Evolutionary conservation across 2,329 filamentous ascomycete species (phyloP).

Genomic region (Triangularia setosa): DNA sequence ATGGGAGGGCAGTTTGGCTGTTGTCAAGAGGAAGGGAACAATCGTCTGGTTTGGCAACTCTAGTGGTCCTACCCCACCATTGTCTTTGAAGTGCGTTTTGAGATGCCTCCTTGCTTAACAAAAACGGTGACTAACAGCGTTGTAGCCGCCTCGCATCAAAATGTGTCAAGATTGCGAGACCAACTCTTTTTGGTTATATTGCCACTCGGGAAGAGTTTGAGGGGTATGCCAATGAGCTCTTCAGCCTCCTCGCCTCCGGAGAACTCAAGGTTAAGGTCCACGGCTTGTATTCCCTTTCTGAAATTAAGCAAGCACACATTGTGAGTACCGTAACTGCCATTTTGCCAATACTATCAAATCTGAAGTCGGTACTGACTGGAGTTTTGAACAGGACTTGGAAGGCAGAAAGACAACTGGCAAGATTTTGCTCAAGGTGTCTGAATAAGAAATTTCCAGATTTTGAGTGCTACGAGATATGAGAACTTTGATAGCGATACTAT

Average conservation of each 20-base stretch:
- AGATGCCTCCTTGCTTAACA: background rate
- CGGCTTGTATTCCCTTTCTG: conserved; percentile 17
- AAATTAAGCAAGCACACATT: conserved; percentile 19
- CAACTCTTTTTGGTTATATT: conserved; percentile 68
- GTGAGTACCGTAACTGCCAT: background rate
- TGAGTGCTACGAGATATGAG: background rate
- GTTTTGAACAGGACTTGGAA: conserved; percentile 17
- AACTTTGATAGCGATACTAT: background rate
- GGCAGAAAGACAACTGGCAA: conserved; percentile 22
- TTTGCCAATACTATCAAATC: background rate
- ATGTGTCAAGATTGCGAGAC: conserved; percentile 70
- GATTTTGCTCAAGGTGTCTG: conserved; percentile 17
- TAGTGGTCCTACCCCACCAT: conserved; percentile 48
- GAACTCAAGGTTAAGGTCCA: conserved; percentile 18
- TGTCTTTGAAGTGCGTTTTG: conserved; percentile 8
- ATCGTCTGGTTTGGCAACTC: conserved; percentile 80
- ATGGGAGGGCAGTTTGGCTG: conserved; percentile 73
- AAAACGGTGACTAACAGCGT: background rate
- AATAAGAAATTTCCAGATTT: background rate
- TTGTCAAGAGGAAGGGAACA: conserved; percentile 70
- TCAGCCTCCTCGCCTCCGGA: conserved; percentile 21
- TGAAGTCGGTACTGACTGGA: background rate
- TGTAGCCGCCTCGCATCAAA: conserved; percentile 41
- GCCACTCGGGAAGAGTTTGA: conserved; percentile 66
- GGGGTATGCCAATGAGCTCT: conserved; percentile 25